These are phyloP conservation scores for Boechera stricta DNA, from an alignment of 345 rosid species.

Conservation along the genomic window DNA sequence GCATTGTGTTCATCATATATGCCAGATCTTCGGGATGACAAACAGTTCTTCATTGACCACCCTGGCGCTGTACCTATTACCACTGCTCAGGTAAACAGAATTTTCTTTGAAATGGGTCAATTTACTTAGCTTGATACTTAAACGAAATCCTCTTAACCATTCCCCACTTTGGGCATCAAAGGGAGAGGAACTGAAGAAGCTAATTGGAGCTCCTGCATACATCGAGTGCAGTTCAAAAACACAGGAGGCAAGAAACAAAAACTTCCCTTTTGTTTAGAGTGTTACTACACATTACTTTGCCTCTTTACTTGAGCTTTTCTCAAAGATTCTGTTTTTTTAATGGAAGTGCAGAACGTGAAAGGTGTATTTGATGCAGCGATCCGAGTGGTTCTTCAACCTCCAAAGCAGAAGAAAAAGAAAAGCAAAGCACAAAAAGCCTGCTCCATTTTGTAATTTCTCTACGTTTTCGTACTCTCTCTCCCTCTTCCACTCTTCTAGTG, in stretches of 20 bases:
- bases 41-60: constrained; percentile 86
- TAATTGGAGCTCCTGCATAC: constrained; percentile 81
- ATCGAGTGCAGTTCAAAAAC: constrained; percentile 96
- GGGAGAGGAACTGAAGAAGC: constrained; percentile 95
- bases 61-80: constrained; percentile 94
- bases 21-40: constrained; percentile 93
- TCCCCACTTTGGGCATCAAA: constrained; percentile 31
- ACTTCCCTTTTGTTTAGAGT: neutral
- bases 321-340: neutral
- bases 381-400: constrained; percentile 94
- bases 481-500: constrained; percentile 27
- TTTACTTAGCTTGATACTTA: neutral
- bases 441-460: constrained; percentile 71
- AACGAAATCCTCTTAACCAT: constrained; percentile 32
- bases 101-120: neutral
- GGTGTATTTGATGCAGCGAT: constrained; percentile 94
- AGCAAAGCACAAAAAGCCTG: constrained; percentile 83
- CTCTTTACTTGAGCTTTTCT: constrained; percentile 4
- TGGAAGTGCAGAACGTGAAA: constrained; percentile 78
- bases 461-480: neutral
- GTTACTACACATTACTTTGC: neutral
- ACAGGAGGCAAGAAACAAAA: constrained; percentile 65
- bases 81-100: constrained; percentile 66
- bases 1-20: constrained; percentile 34
- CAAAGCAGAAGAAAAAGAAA: constrained; percentile 92